Evolutionary conservation across 2,329 filamentous ascomycete genomes (phyloP).

Genomic region (Alternaria brassicae): DNA sequence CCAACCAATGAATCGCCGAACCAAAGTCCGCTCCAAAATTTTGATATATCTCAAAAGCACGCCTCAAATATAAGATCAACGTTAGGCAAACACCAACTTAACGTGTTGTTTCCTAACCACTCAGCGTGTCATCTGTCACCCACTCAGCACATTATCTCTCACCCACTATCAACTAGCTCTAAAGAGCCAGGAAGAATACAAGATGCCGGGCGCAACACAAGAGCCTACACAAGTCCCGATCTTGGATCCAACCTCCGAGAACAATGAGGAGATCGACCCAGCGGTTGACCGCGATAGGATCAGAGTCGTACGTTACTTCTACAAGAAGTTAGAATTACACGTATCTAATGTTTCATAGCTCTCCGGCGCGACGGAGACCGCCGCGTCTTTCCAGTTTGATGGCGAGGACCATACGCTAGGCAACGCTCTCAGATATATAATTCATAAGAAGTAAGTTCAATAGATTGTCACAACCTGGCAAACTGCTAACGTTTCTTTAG

Average conservation of each 20-base stretch:
- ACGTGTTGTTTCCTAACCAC: too few species aligned
- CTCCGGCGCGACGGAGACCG: conserved; percentile 81
- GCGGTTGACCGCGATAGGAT: conserved; percentile 53
- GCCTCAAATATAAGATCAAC: conserved; percentile 6
- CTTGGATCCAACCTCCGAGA: conserved; percentile 34
- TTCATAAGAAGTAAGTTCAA: conserved; percentile 90
- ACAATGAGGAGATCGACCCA: conserved; percentile 42
- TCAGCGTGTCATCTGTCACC: background rate
- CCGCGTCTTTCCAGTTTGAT: conserved; percentile 93
- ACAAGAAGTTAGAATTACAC: background rate
- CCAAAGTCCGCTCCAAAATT: conserved; percentile 35
- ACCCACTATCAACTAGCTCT: background rate
- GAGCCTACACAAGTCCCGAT: conserved; percentile 29
- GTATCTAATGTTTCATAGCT: conserved; percentile 63
- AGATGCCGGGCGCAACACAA: conserved; percentile 33
- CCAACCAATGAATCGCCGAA: conserved; percentile 34
- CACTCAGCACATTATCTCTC: too few species aligned
- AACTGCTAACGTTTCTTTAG: conserved; percentile 56
- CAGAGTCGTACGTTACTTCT: conserved; percentile 50
- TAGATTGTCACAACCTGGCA: background rate
- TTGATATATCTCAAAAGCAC: conserved; percentile 35
- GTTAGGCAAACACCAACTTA: background rate
- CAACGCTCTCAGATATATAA: conserved; percentile 91
- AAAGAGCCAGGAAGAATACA: conserved; percentile 15
- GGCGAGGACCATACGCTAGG: conserved; percentile 95